Evolutionary conservation across 163 green algal genomes (phyloP).

Genomic region (Prototheca wickerhamii): DNA sequence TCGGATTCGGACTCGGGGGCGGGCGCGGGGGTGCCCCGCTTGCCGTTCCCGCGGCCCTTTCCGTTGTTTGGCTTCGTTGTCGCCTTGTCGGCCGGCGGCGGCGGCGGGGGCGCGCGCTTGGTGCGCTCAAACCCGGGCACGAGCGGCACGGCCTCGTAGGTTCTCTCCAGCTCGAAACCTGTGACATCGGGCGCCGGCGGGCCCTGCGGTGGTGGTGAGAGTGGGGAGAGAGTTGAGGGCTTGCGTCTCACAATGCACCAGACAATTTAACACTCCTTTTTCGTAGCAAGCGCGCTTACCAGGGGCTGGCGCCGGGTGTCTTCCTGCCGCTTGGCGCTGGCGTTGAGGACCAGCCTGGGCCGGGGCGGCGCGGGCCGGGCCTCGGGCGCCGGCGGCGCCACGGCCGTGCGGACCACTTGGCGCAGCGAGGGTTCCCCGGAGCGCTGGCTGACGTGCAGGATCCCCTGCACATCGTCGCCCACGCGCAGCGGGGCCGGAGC

Average conservation of each 20-base stretch:
- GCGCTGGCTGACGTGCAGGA: constrained; percentile 23
- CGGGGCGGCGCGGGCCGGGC: neutral
- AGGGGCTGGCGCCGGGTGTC: too few species aligned
- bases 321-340: too few species aligned
- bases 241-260: too few species aligned
- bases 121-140: constrained; percentile 7
- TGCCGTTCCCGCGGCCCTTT: too few species aligned
- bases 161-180: constrained; percentile 2
- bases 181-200: neutral
- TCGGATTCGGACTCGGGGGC: neutral
- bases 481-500: constrained; percentile 9
- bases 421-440: constrained; percentile 15
- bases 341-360: neutral
- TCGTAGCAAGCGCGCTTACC: too few species aligned
- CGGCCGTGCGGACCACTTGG: neutral
- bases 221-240: neutral
- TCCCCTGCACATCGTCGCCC: constrained; percentile 22
- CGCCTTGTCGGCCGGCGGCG: neutral
- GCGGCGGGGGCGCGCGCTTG: neutral
- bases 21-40: neutral
- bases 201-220: neutral
- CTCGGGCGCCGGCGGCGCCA: neutral
- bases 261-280: too few species aligned
- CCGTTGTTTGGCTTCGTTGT: neutral
- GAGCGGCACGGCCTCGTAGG: constrained; percentile 2